Evolutionary conservation across 129 eudicot genomes (phyloP).

Genomic region (Heracleum sosnowskyi): DNA sequence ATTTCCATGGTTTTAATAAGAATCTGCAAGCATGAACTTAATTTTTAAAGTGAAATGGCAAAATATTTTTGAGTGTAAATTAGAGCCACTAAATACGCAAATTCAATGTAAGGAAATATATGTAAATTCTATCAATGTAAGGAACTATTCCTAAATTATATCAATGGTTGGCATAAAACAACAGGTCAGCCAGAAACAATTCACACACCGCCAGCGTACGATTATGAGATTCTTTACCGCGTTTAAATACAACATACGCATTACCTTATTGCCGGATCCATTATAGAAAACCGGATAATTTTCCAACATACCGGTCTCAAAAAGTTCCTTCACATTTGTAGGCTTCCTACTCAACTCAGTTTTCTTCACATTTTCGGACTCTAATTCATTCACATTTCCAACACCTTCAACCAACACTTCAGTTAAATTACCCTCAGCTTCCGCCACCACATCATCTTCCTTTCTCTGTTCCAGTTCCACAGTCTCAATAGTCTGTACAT

Average conservation of each 20-base stretch:
- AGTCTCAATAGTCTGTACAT: constrained; percentile 2
- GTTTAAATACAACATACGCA: background rate
- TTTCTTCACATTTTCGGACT: background rate
- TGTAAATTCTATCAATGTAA: background rate
- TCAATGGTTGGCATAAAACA: background rate
- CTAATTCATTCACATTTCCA: background rate
- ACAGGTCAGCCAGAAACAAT: background rate
- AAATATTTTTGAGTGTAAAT: background rate
- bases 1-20: background rate
- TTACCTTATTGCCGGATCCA: constrained; percentile 42
- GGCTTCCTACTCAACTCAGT: constrained; percentile 42
- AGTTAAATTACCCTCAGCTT: constrained; percentile 18
- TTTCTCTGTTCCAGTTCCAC: background rate
- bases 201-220: background rate
- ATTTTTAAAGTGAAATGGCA: background rate
- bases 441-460: constrained; percentile 13
- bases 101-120: background rate
- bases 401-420: background rate
- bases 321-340: constrained; percentile 58
- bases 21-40: background rate
- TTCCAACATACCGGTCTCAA: constrained; percentile 85
- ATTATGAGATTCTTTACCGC: background rate
- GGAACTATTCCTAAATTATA: background rate
- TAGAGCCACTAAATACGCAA: background rate
- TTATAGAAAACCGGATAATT: constrained; percentile 76